Conservation (phyloP, 1,139 yeast genomes). For the Protomyces gravidus region DNA sequence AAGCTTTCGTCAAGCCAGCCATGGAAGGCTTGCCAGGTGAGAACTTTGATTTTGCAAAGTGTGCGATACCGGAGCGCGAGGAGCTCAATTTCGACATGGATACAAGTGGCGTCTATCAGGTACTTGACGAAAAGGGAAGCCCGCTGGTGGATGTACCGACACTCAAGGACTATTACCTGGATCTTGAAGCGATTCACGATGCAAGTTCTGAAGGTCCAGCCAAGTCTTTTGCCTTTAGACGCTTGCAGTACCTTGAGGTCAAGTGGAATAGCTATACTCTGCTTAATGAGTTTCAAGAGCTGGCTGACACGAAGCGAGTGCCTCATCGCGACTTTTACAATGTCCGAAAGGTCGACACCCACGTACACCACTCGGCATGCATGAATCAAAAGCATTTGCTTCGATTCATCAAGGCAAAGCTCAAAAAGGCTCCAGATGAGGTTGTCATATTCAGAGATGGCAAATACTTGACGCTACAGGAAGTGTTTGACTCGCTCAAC, state of each 20-base stretch:
- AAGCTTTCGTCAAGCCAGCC: conserved; percentile 26
- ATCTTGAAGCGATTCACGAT: conserved; percentile 63
- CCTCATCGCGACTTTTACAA: conserved; percentile 98
- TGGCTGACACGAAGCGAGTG: conserved; percentile 70
- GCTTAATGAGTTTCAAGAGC: conserved; percentile 88
- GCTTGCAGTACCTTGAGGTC: conserved; percentile 90
- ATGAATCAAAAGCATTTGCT: conserved; percentile 97
- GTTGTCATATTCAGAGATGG: conserved; percentile 93
- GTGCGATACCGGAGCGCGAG: conserved; percentile 62
- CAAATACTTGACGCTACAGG: conserved; percentile 72
- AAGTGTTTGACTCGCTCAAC: conserved; percentile 85
- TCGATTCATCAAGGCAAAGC: conserved; percentile 88
- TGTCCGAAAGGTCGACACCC: conserved; percentile 97
- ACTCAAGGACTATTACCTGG: conserved; percentile 75
- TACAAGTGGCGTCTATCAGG: conserved; percentile 65
- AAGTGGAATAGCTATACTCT: conserved; percentile 89
- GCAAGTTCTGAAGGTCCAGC: conserved; percentile 92
- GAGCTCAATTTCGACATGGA: conserved; percentile 52
- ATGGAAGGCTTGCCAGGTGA: conserved; percentile 43
- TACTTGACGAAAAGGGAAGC: conserved; percentile 44
- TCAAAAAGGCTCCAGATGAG: conserved; percentile 74
- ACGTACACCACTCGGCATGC: conserved; percentile 97
- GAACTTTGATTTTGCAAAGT: conserved; percentile 58
- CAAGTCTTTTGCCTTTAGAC: conserved; percentile 92
- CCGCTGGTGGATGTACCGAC: conserved; percentile 57